Base-by-base conservation (phyloP, 192 early-diverging fungal genomes). In the Funneliformis geosporum region DNA sequence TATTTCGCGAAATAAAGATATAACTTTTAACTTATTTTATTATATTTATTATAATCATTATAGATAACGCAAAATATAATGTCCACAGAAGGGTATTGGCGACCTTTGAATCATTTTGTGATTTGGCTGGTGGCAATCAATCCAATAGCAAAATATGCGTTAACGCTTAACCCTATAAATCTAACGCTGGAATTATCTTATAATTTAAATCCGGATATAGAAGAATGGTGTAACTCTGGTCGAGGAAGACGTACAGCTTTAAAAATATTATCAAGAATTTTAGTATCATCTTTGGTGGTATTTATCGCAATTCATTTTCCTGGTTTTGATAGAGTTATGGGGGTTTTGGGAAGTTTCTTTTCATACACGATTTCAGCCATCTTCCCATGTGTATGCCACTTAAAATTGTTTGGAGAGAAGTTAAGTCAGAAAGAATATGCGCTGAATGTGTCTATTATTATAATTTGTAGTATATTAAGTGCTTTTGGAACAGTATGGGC, bases 61-160 rank as follows among this genome's bases (percentile, higher is more conserved):
- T 66, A 92, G 88, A 89, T 93, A 68, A 93, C 91, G 2, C 86
- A 90, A 85, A 93, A 92, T 78, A 82, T 94, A 16, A 86, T 92
- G n/a, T 28, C 39, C 25, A 86, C 90, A 33, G 84, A 89, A 6
- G 84, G 83, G 4, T 93, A 86, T 76, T 85, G 86, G 39, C 75
- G 78, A 38, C 27, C 81, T 46, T 78, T 92, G 16, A 93, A 87
- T 40, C 60, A 82, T 33, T 46, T 90, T 6, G 93, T 91, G 23
- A 65, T 94, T 65, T 88, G 83, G 65, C 80, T 94, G 7, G 85
- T 93, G 42, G 90, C 89, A 7, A 75, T 93, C 33, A 94, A 92
- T 40, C 92, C 93, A 8, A 66, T 92, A 67, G 91, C 93, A 28
- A 94, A 94, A 77, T 94, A 92, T 77, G 90, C 90, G 16, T 79